Conservation (phyloP, 306 rosid genomes). For the Luffa acutangula region DNA sequence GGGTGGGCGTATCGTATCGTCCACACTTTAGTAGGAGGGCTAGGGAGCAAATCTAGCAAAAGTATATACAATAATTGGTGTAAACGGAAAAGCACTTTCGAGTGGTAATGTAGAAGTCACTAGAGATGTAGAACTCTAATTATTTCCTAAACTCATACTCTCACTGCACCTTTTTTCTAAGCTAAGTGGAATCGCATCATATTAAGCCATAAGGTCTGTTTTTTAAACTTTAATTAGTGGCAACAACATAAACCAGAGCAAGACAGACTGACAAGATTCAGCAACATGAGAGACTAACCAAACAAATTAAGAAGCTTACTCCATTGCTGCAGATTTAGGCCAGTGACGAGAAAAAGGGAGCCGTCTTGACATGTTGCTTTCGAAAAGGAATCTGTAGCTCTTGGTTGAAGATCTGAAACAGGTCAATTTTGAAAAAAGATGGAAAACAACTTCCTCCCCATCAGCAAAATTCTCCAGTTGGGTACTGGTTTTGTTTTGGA, state of each 20-base stretch:
- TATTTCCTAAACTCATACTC: neutral
- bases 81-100: neutral
- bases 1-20: neutral
- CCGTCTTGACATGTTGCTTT: neutral
- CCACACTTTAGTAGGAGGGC: neutral
- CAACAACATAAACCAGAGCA: neutral
- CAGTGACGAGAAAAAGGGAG: neutral
- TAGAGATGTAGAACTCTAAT: neutral
- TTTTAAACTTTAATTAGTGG: neutral
- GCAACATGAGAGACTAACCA: neutral
- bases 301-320: neutral
- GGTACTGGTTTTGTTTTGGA: neutral
- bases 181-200: neutral
- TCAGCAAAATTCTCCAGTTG: neutral
- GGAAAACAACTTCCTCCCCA: neutral
- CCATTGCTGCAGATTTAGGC: neutral
- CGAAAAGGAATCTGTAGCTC: neutral
- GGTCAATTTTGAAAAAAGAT: neutral
- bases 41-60: neutral
- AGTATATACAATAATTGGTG: neutral
- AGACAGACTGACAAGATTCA: neutral
- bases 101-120: neutral
- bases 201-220: neutral
- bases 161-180: neutral
- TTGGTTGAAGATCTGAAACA: neutral